Evolutionary conservation across 106 monocot genomes (phyloP), one percentile per base, ranked within the genome.

Genomic region (Chionographis japonica): DNA sequence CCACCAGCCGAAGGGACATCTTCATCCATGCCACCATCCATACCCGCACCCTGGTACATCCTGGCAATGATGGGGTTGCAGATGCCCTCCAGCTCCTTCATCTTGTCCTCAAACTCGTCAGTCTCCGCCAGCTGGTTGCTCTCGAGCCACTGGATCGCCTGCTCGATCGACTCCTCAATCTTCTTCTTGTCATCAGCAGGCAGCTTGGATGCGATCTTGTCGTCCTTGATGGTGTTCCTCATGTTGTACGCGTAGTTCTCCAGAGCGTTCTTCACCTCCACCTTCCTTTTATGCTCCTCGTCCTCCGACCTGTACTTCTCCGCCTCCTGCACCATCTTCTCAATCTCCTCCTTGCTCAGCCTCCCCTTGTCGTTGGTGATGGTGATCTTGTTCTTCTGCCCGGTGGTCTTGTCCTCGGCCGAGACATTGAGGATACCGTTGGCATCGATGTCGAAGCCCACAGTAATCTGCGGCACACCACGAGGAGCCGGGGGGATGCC

Each of bases 321-420:
- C 0, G 72, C 72, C 50, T 62, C 62, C 52, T 72, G 58, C 49
- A 71, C 71, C 71, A 71, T 60, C 60, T 58, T 71, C 71, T 71
- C 71, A 9, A 71, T 71, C 49, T 71, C 60, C 27, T 71, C 71
- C 71, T 71, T 71, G 71, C 71, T 61, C 11, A 71, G 71, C 50
- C 71, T 46, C 4, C 60, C 71, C 50, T 71, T 71, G 49, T 71
- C 71, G 4, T 61, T 71, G 3, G 46, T 71, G 46, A 71, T 71
- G 60, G 71, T 71, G 71, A 71, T 71, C 36, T 61, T 71, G 46
- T 71, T 71, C 14, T 61, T 71, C 15, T 40, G 63, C n/a, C 51
- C 20, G 46, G 65, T 68, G 54, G 8, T 15, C 46, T 46, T 46
- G 46, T 46, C 46, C 46, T 46, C 46, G 8, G 46, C 46, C 46